Base-by-base conservation (phyloP, 164 flowering plant genomes). In the Sextonia rubra region DNA sequence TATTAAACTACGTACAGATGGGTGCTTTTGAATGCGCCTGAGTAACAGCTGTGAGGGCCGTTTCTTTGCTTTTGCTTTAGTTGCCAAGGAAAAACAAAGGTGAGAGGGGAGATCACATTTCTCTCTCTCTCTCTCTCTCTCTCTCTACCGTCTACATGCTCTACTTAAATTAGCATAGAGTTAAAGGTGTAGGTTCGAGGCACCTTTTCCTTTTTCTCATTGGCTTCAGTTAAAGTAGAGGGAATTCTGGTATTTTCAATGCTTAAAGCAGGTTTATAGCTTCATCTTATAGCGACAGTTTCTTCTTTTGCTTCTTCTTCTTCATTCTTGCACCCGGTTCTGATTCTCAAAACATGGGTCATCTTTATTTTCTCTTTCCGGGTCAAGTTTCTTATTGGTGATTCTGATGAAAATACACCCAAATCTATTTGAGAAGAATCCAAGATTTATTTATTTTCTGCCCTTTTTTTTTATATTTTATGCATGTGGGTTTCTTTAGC, bases 211-310 rank as follows among this genome's bases (percentile, higher is more conserved):
- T 88, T 88, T 89, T 73, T 77, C 81, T 73, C 82, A 71, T 77
- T 73, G 77, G 75, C 81, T 89, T 86, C 97, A 75, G 92, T 89
- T 89, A 91, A 91, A 88, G 93, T 82, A 27, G 86, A 77, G 77
- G 73, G 73, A 83, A 76, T 79, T 86, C 84, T 82, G 85, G 77
- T 86, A 82, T 82, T 81, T 84, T 82, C 66, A 75, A 76, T 78
- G 79, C 80, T 80, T 86, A 85, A 90, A 88, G 88, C 77, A 69
- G 77, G 78, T 86, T 83, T 86, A 83, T 85, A 83, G 80, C 80
- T 80, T 85, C 64, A 79, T 22, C 83, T 64, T 60, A 61, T 77
- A 71, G 66, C 69, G 44, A 75, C 82, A 81, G 82, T 82, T 84
- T 83, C 84, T 74, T 79, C 86, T 84, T 77, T 81, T 80, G 52